phyloP scores from a whole-genome alignment of 768 basidiomycete species.

The Boletus sp. region DNA sequence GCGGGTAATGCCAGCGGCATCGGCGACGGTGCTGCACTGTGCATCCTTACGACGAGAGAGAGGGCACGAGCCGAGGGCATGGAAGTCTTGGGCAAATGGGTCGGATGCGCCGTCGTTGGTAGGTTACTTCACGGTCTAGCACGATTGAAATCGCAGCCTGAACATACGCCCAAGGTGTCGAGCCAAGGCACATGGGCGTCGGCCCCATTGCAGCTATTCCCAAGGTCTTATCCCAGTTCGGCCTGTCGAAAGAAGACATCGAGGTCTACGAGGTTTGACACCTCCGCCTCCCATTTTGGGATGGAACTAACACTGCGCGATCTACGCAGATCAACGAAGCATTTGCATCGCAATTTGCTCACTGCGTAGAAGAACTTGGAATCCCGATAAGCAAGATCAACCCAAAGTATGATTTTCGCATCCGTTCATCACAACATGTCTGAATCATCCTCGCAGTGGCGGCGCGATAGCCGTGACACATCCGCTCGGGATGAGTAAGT shows the following conservation, averaged over 20 bases:
- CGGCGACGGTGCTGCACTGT: slow-evolving; percentile 89
- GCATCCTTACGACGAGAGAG: slow-evolving; percentile 77
- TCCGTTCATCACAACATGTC: neutral
- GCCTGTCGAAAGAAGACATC: slow-evolving; percentile 68
- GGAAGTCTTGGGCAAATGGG: slow-evolving; percentile 81
- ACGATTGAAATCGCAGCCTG: neutral
- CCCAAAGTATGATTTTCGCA: slow-evolving; percentile 56
- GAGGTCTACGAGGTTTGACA: slow-evolving; percentile 68
- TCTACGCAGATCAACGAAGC: slow-evolving; percentile 89
- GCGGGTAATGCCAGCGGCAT: slow-evolving; percentile 87
- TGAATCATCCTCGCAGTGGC: slow-evolving; percentile 48
- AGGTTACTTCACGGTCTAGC: slow-evolving; percentile 18
- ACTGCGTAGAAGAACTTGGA: slow-evolving; percentile 79
- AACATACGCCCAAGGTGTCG: slow-evolving; percentile 49
- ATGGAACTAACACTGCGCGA: slow-evolving; percentile 4
- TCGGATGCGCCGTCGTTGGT: slow-evolving; percentile 77
- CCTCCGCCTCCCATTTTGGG: neutral
- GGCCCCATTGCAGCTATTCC: slow-evolving; percentile 72
- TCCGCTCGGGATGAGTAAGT: slow-evolving; percentile 81
- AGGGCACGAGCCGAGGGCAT: slow-evolving; percentile 75
- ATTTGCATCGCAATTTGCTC: slow-evolving; percentile 92
- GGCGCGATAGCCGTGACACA: slow-evolving; percentile 84
- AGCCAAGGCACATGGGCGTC: slow-evolving; percentile 78
- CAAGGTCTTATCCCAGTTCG: slow-evolving; percentile 58
- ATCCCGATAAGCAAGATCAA: slow-evolving; percentile 83